A percentile compares a stretch with the other conserved stretches of the same genome.
Conservation (phyloP, 1,284 basidiomycete genomes). For the Pseudozyma pruni region DNA sequence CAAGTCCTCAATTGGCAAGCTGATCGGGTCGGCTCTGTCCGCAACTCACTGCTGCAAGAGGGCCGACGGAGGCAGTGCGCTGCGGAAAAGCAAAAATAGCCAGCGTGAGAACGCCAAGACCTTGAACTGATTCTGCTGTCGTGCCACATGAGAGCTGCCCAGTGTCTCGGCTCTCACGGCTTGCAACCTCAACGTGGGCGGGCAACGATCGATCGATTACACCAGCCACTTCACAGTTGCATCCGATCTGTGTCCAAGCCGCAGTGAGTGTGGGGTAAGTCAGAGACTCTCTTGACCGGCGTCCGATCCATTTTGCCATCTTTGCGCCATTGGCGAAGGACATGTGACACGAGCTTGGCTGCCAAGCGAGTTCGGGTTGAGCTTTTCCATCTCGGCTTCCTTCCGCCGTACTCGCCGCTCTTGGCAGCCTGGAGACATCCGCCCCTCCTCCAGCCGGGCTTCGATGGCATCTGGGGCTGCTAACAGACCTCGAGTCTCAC, state of each 20-base stretch:
- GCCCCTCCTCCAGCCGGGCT: too few relatives aligned
- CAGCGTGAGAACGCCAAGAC: constrained; percentile 11
- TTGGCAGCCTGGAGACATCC: too few relatives aligned
- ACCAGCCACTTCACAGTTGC: background rate
- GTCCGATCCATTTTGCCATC: too few relatives aligned
- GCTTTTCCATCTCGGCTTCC: background rate
- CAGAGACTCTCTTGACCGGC: too few relatives aligned
- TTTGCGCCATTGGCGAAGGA: background rate
- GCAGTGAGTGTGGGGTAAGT: too few relatives aligned
- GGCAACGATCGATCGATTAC: too few relatives aligned
- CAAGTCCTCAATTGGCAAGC: background rate
- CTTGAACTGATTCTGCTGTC: background rate
- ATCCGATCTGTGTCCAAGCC: background rate
- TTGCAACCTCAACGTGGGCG: background rate
- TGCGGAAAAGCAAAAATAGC: too few relatives aligned
- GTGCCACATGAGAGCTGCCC: background rate
- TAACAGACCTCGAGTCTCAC: too few relatives aligned
- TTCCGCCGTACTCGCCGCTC: background rate
- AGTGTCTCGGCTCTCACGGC: background rate
- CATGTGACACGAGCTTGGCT: constrained; percentile 6
- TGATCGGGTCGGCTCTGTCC: too few relatives aligned
- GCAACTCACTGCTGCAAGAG: too few relatives aligned
- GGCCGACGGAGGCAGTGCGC: too few relatives aligned
- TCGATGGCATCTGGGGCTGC: too few relatives aligned
- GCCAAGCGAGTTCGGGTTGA: background rate